Base-by-base conservation (phyloP, 768 basidiomycete genomes). In the Sutorius australiensis region DNA sequence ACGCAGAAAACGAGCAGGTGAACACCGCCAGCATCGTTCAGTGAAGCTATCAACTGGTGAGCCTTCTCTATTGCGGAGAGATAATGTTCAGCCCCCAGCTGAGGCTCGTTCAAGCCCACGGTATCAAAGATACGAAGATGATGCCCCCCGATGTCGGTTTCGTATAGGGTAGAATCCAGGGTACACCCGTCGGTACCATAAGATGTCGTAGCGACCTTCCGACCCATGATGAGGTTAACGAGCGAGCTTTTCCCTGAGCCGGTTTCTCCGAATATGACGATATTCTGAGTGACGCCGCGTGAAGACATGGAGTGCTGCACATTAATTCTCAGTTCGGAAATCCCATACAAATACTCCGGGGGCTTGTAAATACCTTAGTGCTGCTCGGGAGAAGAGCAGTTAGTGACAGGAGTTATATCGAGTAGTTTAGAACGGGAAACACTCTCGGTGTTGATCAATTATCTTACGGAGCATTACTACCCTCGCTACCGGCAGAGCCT, bases 211-310 rank as follows among this genome's bases (percentile, higher is more conserved):
- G 75, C 75, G 12, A 61, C 49, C 0, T 67, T 51, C 3, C 51
- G 28, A 11, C 65, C 67, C n/a, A 63, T 52, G 44, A 77, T 61
- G 66, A 78, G 69, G 59, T 77, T 78, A 28, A 77, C 56, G 30
- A 77, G 64, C 3, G 73, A 75, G 59, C 77, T 78, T 59, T 78
- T 78, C 3, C 72, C 71, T 39, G 67, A 51, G 21, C 67, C 67
- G 5, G 67, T 67, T 52, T 70, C 67, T 30, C 67, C 67, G 11
- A 70, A 70, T 53, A 68, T 59, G 41, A 68, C 59, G 14, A 68
- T 62, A 43, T 68, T 68, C 30, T 67, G 67, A 19, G 38, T n/a
- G 21, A 40, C 41, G 48, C 46, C 36, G 38, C 21, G 49, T 33
- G 51, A 38, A 45, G 55, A 17, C 63, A 65, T 64, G 41, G 48